A percentile compares a stretch with the other conserved stretches of the same genome.
These are phyloP conservation scores for Lachnellula occidentalis DNA, from an alignment of 2,329 filamentous ascomycete species.

Conservation along the genomic window DNA sequence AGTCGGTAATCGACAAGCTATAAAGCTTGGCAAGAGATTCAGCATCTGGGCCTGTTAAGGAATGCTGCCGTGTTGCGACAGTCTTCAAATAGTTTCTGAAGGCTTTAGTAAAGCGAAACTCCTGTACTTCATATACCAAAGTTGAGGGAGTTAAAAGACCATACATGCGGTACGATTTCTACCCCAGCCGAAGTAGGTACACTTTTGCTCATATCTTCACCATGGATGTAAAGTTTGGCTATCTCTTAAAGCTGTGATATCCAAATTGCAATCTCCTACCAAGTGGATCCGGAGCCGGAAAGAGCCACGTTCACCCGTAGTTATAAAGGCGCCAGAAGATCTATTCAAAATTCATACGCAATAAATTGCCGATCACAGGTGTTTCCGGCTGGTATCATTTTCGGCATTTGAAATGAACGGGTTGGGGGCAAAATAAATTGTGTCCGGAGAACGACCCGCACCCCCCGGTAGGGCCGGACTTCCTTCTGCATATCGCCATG, in stretches of 20 bases:
- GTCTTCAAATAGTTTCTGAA: not conserved
- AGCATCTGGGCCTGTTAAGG: not conserved
- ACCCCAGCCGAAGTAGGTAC: not conserved
- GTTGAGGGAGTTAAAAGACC: too few species aligned
- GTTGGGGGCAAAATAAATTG: not conserved
- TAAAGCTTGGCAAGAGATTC: not conserved
- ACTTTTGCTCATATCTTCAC: not conserved
- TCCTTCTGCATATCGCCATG: conserved; percentile 6
- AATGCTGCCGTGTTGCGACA: not conserved
- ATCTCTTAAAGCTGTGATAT: not conserved
- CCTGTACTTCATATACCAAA: not conserved
- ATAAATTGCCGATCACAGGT: not conserved
- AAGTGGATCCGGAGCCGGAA: not conserved
- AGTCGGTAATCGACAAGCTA: not conserved
- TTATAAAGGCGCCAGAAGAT: not conserved
- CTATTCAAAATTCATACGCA: not conserved
- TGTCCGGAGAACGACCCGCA: conserved; percentile 2
- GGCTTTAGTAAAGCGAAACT: not conserved
- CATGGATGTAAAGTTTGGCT: not conserved
- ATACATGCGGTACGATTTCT: too few species aligned
- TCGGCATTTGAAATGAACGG: conserved; percentile 1
- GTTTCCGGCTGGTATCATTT: not conserved
- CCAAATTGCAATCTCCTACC: not conserved
- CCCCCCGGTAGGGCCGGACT: conserved; percentile 3
- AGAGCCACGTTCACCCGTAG: not conserved